Evolutionary conservation across 495 filamentous ascomycete species (phyloP).

Genomic region (Penicillium cosmopolitanum): DNA sequence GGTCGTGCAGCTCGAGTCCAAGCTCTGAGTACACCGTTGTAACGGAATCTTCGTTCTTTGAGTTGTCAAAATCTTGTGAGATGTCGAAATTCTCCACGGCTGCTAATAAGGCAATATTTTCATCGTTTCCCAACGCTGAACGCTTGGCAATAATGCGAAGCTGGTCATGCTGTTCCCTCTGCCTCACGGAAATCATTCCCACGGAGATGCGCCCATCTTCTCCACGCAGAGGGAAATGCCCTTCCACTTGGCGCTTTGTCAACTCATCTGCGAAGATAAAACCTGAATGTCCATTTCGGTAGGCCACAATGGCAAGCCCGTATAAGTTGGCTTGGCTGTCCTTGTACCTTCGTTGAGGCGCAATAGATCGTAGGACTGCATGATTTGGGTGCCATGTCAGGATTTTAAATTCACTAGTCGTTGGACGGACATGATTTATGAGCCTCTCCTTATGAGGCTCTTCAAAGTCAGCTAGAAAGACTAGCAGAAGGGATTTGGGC

Average conservation of each 20-base stretch:
- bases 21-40: slow-evolving; percentile 1
- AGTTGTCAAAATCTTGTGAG: background rate
- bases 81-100: slow-evolving; percentile 4
- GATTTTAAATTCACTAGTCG: background rate
- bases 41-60: background rate
- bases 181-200: slow-evolving; percentile 6
- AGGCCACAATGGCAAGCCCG: slow-evolving; percentile 10
- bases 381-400: background rate
- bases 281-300: slow-evolving; percentile 6
- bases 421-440: background rate
- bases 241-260: slow-evolving; percentile 11
- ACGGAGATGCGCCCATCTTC: slow-evolving; percentile 7
- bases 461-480: slow-evolving; percentile 5
- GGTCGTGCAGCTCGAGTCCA: slow-evolving; percentile 18
- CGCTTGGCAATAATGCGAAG: slow-evolving; percentile 15
- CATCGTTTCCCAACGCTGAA: background rate
- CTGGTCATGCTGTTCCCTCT: background rate
- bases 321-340: slow-evolving; percentile 19
- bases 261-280: slow-evolving; percentile 14
- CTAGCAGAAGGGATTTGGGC: slow-evolving; percentile 3
- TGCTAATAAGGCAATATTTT: background rate
- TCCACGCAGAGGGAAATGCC: slow-evolving; percentile 5
- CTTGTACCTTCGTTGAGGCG: background rate
- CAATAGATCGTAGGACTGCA: background rate
- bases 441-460: background rate